Evolutionary conservation across 2,329 filamentous ascomycete genomes (phyloP).

Genomic region (Neofusicoccum cordaticola): DNA sequence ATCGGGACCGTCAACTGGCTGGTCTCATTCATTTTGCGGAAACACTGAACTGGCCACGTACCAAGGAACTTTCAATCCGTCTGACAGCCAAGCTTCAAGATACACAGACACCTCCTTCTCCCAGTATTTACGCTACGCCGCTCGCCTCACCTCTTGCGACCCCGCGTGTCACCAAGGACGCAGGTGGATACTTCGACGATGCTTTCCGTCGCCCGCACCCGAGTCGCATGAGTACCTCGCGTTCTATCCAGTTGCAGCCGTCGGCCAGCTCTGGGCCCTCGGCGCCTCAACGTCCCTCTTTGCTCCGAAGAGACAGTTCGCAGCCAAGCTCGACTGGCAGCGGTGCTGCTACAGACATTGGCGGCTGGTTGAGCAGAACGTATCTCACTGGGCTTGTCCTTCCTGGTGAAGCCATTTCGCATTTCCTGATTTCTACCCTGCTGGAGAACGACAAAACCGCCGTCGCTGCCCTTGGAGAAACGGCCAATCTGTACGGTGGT

Average conservation of each 20-base stretch:
- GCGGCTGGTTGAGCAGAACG: conserved; percentile 56
- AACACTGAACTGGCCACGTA: conserved; percentile 49
- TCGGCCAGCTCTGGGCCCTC: conserved; percentile 23
- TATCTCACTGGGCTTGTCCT: conserved; percentile 56
- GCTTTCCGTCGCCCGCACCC: conserved; percentile 25
- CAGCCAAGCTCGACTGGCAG: neutral
- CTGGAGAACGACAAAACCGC: conserved; percentile 55
- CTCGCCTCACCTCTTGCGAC: conserved; percentile 28
- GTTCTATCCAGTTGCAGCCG: conserved; percentile 31
- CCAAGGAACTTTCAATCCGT: conserved; percentile 36
- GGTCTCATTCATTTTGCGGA: conserved; percentile 53
- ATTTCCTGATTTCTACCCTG: conserved; percentile 55
- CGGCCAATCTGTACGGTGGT: conserved; percentile 54
- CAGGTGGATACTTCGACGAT: conserved; percentile 37
- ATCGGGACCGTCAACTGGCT: conserved; percentile 43
- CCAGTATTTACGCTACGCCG: conserved; percentile 38
- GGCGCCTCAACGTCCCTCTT: neutral
- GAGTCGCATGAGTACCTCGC: conserved; percentile 25
- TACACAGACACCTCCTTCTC: conserved; percentile 10
- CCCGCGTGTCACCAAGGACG: conserved; percentile 28
- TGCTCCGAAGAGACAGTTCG: conserved; percentile 10
- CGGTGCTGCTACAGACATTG: conserved; percentile 31
- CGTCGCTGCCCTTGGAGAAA: conserved; percentile 48
- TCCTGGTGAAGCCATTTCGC: conserved; percentile 52
- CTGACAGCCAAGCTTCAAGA: conserved; percentile 37